These are phyloP conservation scores for Lactifluus hygrophoroides DNA, from an alignment of 768 basidiomycete genomes.

Conservation along the genomic window DNA sequence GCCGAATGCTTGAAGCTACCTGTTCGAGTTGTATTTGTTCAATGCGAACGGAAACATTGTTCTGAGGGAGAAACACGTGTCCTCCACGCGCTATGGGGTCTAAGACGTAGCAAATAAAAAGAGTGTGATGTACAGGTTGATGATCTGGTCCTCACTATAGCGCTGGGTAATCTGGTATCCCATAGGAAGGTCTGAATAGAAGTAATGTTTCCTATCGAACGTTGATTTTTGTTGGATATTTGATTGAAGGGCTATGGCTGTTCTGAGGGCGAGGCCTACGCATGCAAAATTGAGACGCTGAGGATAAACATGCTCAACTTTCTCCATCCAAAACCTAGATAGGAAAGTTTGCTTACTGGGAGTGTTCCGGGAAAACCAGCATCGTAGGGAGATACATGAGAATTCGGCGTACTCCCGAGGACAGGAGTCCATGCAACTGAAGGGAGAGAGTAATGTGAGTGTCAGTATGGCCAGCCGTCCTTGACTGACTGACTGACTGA, in stretches of 20 bases:
- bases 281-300: conserved; percentile 58
- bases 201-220: conserved; percentile 98
- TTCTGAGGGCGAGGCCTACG: conserved; percentile 71
- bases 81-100: conserved; percentile 77
- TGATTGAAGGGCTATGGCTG: conserved; percentile 68
- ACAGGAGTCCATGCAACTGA: conserved; percentile 37
- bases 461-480: neutral
- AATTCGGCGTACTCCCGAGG: conserved; percentile 53
- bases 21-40: conserved; percentile 96
- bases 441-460: neutral
- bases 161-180: conserved; percentile 81
- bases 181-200: conserved; percentile 88
- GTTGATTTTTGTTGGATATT: conserved; percentile 60
- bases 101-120: conserved; percentile 27
- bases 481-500: conserved; percentile 31
- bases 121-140: neutral
- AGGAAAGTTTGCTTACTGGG: conserved; percentile 49
- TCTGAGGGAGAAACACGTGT: conserved; percentile 37
- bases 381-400: conserved; percentile 67
- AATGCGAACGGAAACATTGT: conserved; percentile 54
- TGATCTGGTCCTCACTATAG: conserved; percentile 2
- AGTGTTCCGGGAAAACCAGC: conserved; percentile 91
- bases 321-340: neutral
- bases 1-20: conserved; percentile 28
- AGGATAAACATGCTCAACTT: neutral